A percentile compares a stretch with the other conserved stretches of the same genome.
These are phyloP conservation scores for Tubosaeta sp. DNA, from an alignment of 768 basidiomycete genomes.

Conservation along the genomic window DNA sequence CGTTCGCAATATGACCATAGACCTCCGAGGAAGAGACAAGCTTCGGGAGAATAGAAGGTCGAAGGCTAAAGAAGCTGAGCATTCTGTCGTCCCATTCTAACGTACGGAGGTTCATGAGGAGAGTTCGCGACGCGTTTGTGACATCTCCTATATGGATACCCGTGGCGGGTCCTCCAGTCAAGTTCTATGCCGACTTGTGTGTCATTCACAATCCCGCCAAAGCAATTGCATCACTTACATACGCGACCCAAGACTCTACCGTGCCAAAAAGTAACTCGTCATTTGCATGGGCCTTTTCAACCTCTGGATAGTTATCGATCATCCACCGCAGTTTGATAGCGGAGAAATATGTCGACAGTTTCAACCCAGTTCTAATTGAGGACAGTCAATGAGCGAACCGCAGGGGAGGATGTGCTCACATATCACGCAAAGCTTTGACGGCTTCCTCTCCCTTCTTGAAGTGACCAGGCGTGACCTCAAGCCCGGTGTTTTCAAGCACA, in stretches of 20 bases:
- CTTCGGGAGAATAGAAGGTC: slow-evolving; percentile 71
- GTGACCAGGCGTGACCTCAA: slow-evolving; percentile 62
- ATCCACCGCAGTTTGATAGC: slow-evolving; percentile 97
- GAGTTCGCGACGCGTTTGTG: slow-evolving; percentile 94
- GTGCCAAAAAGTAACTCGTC: slow-evolving; percentile 91
- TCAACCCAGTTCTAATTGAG: slow-evolving; percentile 72
- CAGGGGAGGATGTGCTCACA: slow-evolving; percentile 45
- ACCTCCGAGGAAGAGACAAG: slow-evolving; percentile 91
- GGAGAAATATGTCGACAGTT: slow-evolving; percentile 97
- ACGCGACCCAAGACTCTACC: slow-evolving; percentile 94
- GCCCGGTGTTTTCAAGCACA: slow-evolving; percentile 66
- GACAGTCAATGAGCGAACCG: neutral
- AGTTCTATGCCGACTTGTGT: slow-evolving; percentile 47
- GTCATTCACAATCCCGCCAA: neutral
- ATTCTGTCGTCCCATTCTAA: slow-evolving; percentile 82
- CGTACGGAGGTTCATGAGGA: slow-evolving; percentile 79
- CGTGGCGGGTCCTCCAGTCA: slow-evolving; percentile 69
- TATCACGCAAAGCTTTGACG: slow-evolving; percentile 55
- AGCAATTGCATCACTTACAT: slow-evolving; percentile 45
- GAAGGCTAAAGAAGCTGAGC: slow-evolving; percentile 83
- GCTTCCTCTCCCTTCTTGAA: slow-evolving; percentile 72
- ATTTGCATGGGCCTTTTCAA: slow-evolving; percentile 70
- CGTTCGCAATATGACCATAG: slow-evolving; percentile 73
- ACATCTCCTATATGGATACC: slow-evolving; percentile 86
- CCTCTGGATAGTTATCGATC: slow-evolving; percentile 79